phyloP scores from a whole-genome alignment of 768 basidiomycete species.

The Mycena indigotica region DNA sequence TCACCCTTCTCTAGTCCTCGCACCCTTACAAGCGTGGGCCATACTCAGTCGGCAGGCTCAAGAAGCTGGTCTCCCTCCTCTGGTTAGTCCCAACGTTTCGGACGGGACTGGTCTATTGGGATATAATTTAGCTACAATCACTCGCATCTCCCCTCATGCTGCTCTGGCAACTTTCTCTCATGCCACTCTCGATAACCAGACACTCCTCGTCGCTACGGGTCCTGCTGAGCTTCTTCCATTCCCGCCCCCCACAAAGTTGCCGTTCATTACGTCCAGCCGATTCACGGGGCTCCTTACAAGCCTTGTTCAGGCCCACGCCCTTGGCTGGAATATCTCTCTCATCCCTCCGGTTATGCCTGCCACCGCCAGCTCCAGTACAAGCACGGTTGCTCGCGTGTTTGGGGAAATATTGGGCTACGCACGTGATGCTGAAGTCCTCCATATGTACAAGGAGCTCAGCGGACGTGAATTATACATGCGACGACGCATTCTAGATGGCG shows the following conservation, averaged over 20 bases:
- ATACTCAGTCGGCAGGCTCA: conserved; percentile 57
- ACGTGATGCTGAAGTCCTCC: conserved; percentile 49
- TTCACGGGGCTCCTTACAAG: conserved; percentile 62
- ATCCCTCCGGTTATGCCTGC: conserved; percentile 60
- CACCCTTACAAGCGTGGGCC: conserved; percentile 65
- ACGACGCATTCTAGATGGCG: conserved; percentile 55
- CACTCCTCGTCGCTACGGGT: conserved; percentile 51
- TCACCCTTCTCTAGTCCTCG: conserved; percentile 59
- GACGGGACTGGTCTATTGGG: conserved; percentile 55
- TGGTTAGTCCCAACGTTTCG: conserved; percentile 49
- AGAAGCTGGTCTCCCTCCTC: conserved; percentile 54
- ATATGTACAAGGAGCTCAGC: conserved; percentile 71
- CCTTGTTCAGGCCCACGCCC: conserved; percentile 62
- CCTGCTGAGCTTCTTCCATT: conserved; percentile 46
- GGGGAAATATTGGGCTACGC: conserved; percentile 60
- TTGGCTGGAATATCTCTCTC: conserved; percentile 67
- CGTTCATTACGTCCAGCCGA: conserved; percentile 49
- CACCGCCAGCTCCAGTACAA: conserved; percentile 61
- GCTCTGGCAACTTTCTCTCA: conserved; percentile 47
- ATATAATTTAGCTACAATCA: conserved; percentile 46
- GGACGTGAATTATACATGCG: conserved; percentile 69
- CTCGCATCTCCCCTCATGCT: conserved; percentile 41
- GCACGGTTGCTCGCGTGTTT: conserved; percentile 59
- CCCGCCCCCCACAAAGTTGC: conserved; percentile 41
- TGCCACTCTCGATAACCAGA: conserved; percentile 30